Conservation (phyloP, 202 grass and related monocot genomes). For the Dendrocalamus latiflorus region DNA sequence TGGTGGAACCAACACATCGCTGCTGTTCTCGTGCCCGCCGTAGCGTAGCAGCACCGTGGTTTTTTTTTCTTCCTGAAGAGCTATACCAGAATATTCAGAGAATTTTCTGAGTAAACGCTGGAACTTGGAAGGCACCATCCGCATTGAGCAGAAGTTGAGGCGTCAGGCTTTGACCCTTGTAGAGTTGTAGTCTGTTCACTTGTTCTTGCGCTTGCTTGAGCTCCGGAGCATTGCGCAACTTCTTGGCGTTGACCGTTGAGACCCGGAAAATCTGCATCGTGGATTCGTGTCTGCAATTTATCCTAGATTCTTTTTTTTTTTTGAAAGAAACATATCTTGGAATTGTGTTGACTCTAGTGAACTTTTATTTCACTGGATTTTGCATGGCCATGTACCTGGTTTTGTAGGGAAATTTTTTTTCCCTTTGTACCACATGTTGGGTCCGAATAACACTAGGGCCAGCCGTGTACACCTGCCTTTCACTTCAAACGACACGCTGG, state of each 20-base stretch:
- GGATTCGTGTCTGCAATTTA: neutral
- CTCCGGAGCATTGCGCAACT: neutral
- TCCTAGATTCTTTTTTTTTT: neutral
- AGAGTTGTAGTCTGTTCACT: neutral
- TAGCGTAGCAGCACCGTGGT: neutral
- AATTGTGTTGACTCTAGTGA: no score
- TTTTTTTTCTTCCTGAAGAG: neutral
- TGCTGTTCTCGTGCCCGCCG: slow-evolving; percentile 58
- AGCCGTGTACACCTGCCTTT: no score
- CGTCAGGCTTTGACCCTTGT: neutral
- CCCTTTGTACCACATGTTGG: no score
- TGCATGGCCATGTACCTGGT: no score
- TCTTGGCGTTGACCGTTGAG: neutral
- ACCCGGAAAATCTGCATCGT: neutral
- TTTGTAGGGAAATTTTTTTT: no score
- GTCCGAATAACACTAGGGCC: no score
- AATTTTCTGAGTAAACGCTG: neutral
- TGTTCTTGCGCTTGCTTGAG: neutral
- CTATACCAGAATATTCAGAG: neutral
- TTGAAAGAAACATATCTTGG: no score
- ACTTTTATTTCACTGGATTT: no score
- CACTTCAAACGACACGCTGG: no score
- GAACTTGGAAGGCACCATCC: neutral
- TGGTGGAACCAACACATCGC: slow-evolving; percentile 82
- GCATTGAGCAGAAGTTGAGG: slow-evolving; percentile 15